Percentiles rank a stretch among this genome's conserved stretches.
Evolutionary conservation across 106 monocot species (phyloP).

Genomic region (Triglochin maritima): DNA sequence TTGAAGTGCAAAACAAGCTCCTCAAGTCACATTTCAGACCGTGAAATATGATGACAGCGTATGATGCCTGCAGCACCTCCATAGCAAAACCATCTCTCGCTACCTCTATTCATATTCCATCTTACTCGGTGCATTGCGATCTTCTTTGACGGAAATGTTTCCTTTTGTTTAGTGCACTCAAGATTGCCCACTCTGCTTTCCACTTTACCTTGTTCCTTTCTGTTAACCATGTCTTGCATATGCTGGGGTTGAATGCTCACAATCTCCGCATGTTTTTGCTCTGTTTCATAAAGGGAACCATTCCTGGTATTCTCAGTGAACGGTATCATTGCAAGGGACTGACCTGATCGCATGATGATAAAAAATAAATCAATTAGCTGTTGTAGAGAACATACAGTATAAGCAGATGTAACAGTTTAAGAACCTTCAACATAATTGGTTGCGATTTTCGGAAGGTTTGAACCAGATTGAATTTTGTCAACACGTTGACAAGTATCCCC

Average conservation of each 20-base stretch:
- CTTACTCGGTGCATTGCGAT: conserved; percentile 76
- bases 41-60: conserved; percentile 49
- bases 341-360: conserved; percentile 2
- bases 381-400: not conserved
- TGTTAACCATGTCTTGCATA: not conserved
- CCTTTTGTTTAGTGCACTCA: not conserved
- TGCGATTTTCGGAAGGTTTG: conserved; percentile 7
- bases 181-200: not conserved
- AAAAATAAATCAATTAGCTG: not conserved
- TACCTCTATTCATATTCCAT: conserved; percentile 84
- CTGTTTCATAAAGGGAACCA: not conserved
- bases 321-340: conserved; percentile 2
- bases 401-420: not conserved
- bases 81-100: conserved; percentile 82
- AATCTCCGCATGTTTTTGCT: not conserved
- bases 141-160: conserved; percentile 52
- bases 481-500: conserved; percentile 2
- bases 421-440: conserved; percentile 15
- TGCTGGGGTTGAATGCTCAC: not conserved
- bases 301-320: not conserved
- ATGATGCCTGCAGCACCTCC: conserved; percentile 87
- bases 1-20: no score
- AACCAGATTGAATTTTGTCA: conserved; percentile 1
- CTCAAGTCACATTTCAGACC: not conserved
- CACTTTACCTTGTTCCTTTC: not conserved